Evolutionary conservation across 441 rosid species (phyloP).

Genomic region (Gossypium gossypioides): DNA sequence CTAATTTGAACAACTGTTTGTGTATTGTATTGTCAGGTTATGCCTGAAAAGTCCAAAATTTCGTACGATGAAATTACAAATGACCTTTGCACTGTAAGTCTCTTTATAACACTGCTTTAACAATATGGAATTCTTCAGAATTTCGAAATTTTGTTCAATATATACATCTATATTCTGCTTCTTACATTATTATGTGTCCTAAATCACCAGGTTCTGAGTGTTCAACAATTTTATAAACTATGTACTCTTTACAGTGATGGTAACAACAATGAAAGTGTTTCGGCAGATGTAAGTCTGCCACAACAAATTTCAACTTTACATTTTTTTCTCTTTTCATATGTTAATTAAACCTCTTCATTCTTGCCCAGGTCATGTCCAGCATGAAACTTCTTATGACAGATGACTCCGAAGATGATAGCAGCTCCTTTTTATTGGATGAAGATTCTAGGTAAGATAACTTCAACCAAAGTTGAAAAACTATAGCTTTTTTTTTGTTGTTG

Average conservation of each 20-base stretch:
- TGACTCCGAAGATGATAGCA: slow-evolving; percentile 30
- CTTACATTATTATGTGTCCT: slow-evolving; percentile 10
- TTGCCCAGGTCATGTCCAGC: slow-evolving; percentile 60
- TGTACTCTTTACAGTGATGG: slow-evolving; percentile 62
- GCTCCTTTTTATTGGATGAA: slow-evolving; percentile 51
- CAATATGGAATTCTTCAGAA: background rate
- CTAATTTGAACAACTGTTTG: background rate
- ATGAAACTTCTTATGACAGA: slow-evolving; percentile 47
- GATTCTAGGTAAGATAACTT: slow-evolving; percentile 35
- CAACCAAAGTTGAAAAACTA: background rate
- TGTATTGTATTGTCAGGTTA: slow-evolving; percentile 48
- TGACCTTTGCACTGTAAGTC: slow-evolving; percentile 83
- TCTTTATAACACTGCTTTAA: slow-evolving; percentile 10
- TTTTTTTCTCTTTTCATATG: background rate
- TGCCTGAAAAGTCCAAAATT: slow-evolving; percentile 82
- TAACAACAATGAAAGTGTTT: slow-evolving; percentile 36
- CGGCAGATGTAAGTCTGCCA: slow-evolving; percentile 49
- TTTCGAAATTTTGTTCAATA: background rate
- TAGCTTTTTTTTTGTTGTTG: background rate
- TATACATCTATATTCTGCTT: background rate
- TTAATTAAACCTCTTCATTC: background rate
- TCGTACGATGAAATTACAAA: slow-evolving; percentile 87
- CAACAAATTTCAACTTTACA: background rate
- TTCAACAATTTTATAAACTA: slow-evolving; percentile 59
- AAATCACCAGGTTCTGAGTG: slow-evolving; percentile 45